phyloP scores from a whole-genome alignment of 2,329 filamentous ascomycete genomes.

The Pseudogymnoascus sp. region DNA sequence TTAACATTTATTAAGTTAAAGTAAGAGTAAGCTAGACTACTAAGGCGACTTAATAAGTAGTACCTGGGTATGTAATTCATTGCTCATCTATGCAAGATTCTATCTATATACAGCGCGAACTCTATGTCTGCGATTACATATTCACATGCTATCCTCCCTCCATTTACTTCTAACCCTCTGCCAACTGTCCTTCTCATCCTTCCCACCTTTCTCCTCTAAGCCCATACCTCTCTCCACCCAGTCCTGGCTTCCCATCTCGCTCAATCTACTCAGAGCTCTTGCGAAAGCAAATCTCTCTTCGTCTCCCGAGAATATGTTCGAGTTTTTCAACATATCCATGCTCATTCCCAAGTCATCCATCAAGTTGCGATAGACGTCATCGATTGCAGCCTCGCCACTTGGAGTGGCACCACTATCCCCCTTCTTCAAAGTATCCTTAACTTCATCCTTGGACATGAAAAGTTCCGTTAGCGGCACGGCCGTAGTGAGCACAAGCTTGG shows the following conservation, averaged over 20 bases:
- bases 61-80: constrained; percentile 1
- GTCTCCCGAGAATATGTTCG: constrained; percentile 82
- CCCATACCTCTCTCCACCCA: constrained; percentile 79
- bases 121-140: not conserved
- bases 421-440: constrained; percentile 52
- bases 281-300: constrained; percentile 97
- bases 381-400: constrained; percentile 38
- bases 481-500: constrained; percentile 91
- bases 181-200: constrained; percentile 41
- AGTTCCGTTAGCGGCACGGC: constrained; percentile 77
- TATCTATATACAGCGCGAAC: constrained; percentile 5
- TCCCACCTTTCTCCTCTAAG: constrained; percentile 35
- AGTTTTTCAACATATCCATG: constrained; percentile 76
- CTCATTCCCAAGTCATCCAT: constrained; percentile 85
- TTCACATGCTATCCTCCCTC: constrained; percentile 38
- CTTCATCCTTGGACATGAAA: constrained; percentile 69
- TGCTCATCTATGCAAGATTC: constrained; percentile 8
- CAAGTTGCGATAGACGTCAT: constrained; percentile 67
- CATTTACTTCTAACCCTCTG: constrained; percentile 40
- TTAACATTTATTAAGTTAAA: too few species aligned
- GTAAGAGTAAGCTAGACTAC: too few species aligned
- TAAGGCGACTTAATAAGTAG: not conserved
- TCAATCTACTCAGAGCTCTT: constrained; percentile 72
- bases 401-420: constrained; percentile 33
- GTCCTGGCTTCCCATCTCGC: constrained; percentile 87